Conservation (phyloP, 2,329 filamentous ascomycete species). For the Aspergillus sp. region DNA sequence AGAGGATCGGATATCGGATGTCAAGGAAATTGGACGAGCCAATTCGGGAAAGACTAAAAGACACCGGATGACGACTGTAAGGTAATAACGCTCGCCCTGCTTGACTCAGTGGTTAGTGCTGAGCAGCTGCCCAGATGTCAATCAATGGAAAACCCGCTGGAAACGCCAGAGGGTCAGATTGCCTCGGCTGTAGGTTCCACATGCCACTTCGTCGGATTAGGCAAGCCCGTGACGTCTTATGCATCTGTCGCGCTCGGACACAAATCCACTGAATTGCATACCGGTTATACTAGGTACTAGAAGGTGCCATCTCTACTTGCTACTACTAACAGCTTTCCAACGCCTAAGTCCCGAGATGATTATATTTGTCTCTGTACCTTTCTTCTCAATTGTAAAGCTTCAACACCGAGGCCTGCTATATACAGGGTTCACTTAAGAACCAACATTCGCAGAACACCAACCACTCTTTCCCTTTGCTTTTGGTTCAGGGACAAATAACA, state of each 20-base stretch:
- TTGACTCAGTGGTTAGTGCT: neutral
- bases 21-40: conserved; percentile 7
- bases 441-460: conserved; percentile 30
- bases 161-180: neutral
- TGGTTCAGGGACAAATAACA: conserved; percentile 24
- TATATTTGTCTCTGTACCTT: neutral
- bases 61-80: neutral
- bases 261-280: too few species aligned
- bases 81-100: neutral
- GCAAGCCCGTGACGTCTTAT: neutral
- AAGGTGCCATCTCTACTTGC: too few species aligned
- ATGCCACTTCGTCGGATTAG: conserved; percentile 7
- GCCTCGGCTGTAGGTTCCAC: conserved; percentile 16
- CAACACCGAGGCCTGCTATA: conserved; percentile 29
- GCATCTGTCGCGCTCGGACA: neutral
- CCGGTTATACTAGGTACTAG: too few species aligned
- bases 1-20: conserved; percentile 17
- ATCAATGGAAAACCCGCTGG: neutral
- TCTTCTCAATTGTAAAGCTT: conserved; percentile 10
- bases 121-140: neutral
- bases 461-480: conserved; percentile 24
- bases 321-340: neutral
- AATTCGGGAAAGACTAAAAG: conserved; percentile 1
- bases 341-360: neutral
- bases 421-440: conserved; percentile 27